phyloP scores from a whole-genome alignment of 768 basidiomycete genomes.

The Kwoniella sp. region DNA sequence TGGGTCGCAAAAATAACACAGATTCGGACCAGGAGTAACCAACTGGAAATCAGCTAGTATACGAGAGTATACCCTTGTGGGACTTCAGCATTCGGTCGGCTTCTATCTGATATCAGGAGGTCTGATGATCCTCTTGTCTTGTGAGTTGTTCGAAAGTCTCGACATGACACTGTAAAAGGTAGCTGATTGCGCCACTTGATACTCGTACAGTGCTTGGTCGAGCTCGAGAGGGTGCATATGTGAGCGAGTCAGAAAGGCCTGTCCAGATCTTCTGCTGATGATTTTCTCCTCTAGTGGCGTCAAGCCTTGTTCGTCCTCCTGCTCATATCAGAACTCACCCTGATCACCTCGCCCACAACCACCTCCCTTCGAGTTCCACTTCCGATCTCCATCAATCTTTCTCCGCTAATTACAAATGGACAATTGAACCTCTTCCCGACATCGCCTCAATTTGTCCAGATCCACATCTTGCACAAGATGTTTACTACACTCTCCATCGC shows the following conservation, averaged over 20 bases:
- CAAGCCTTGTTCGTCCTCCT: conserved; percentile 36
- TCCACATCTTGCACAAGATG: conserved; percentile 31
- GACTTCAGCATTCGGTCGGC: conserved; percentile 32
- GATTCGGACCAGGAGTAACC: conserved; percentile 39
- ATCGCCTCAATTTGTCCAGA: conserved; percentile 33
- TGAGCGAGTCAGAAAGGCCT: no score
- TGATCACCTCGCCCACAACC: conserved; percentile 34
- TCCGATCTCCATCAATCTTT: not conserved
- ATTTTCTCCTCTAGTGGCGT: conserved; percentile 34
- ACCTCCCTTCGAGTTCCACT: not conserved
- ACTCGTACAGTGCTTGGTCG: conserved; percentile 27
- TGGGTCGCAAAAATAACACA: no score
- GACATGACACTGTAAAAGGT: no score
- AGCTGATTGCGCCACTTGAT: conserved; percentile 1
- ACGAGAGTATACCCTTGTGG: conserved; percentile 36
- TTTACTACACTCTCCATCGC: conserved; percentile 38
- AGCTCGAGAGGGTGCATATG: conserved; percentile 41
- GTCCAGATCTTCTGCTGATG: no score
- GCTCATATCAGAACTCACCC: conserved; percentile 33
- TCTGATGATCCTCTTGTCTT: conserved; percentile 40
- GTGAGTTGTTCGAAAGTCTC: no score
- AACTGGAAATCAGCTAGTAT: conserved; percentile 32
- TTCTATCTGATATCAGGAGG: conserved; percentile 45
- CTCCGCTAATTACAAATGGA: not conserved
- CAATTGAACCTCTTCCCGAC: not conserved